phyloP scores from a whole-genome alignment of 2,329 filamentous ascomycete genomes.

The Aspergillus costaricaensis region DNA sequence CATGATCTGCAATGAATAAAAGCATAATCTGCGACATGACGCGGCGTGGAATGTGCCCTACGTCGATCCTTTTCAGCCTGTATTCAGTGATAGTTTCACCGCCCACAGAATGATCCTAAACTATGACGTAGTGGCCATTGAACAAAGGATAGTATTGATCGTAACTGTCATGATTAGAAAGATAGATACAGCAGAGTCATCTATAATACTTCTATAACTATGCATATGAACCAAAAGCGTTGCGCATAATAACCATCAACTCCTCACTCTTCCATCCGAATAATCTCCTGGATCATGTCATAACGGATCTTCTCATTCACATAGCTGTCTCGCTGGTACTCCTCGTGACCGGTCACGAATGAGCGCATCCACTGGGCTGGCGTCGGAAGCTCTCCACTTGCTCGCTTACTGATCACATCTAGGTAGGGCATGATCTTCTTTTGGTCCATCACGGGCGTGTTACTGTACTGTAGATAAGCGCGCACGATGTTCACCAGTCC shows the following conservation, averaged over 20 bases:
- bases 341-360: constrained; percentile 14
- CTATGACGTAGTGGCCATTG: too few species aligned
- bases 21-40: too few species aligned
- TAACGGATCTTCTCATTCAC: constrained; percentile 18
- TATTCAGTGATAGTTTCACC: not conserved
- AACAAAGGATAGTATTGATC: too few species aligned
- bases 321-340: constrained; percentile 17
- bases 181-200: not conserved
- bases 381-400: constrained; percentile 15
- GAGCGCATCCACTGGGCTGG: constrained; percentile 21
- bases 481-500: constrained; percentile 16
- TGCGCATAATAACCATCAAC: not conserved
- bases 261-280: not conserved
- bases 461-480: constrained; percentile 13
- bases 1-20: too few species aligned
- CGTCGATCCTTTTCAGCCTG: not conserved
- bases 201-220: not conserved
- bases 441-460: constrained; percentile 6
- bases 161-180: too few species aligned
- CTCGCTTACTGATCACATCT: constrained; percentile 14
- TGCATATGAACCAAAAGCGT: not conserved
- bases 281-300: constrained; percentile 16
- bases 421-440: constrained; percentile 11
- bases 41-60: too few species aligned
- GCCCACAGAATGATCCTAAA: too few species aligned